A percentile compares a stretch with the other conserved stretches of the same genome.
phyloP scores from a whole-genome alignment of 768 basidiomycete genomes.

The Pleurotus tuoliensis region DNA sequence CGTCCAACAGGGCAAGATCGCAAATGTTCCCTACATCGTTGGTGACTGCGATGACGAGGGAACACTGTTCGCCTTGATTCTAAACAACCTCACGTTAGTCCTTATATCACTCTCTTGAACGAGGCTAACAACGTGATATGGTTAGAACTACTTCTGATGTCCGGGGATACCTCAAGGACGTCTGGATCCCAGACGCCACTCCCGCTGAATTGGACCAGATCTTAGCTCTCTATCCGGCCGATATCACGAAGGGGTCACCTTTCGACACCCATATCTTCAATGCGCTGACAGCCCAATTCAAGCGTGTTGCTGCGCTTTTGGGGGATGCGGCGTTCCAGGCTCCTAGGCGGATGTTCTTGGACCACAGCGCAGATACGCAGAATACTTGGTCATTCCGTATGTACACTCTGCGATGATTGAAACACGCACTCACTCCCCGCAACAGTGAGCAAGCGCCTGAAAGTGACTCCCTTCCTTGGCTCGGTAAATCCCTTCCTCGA shows the following conservation, averaged over 20 bases:
- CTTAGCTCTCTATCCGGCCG: slow-evolving; percentile 29
- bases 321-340: slow-evolving; percentile 50
- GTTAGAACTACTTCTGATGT: slow-evolving; percentile 19
- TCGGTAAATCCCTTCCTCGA: slow-evolving; percentile 19
- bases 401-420: no score
- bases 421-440: not conserved
- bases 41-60: slow-evolving; percentile 62
- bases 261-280: slow-evolving; percentile 40
- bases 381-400: slow-evolving; percentile 33
- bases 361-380: slow-evolving; percentile 31
- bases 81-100: slow-evolving; percentile 44
- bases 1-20: slow-evolving; percentile 38
- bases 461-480: slow-evolving; percentile 26
- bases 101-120: not conserved
- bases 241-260: slow-evolving; percentile 42
- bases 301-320: slow-evolving; percentile 44
- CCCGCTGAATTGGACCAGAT: slow-evolving; percentile 16
- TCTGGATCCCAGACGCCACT: slow-evolving; percentile 20
- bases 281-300: slow-evolving; percentile 43
- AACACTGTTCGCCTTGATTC: slow-evolving; percentile 44
- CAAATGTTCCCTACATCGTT: slow-evolving; percentile 46
- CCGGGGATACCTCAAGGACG: slow-evolving; percentile 21
- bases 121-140: not conserved
- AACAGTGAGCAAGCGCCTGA: slow-evolving; percentile 30
- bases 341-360: slow-evolving; percentile 45